phyloP scores from a whole-genome alignment of 148 eudicot genomes.

The Rhododendron vialii region DNA sequence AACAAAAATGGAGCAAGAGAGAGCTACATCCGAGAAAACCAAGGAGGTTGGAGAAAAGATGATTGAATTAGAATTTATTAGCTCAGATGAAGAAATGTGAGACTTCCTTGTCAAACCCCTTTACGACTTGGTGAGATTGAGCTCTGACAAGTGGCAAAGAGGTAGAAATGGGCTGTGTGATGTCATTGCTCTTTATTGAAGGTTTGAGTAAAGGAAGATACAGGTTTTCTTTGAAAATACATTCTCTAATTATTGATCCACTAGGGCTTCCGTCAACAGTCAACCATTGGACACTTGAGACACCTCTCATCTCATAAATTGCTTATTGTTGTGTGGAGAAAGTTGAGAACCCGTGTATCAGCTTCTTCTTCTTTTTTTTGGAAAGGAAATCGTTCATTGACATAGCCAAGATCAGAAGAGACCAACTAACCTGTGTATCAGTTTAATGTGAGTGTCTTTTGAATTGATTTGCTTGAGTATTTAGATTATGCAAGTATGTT shows the following conservation, averaged over 20 bases:
- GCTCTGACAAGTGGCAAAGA: not conserved
- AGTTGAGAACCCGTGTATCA: not conserved
- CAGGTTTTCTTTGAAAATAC: not conserved
- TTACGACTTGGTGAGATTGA: not conserved
- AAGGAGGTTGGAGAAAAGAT: slow-evolving; percentile 47
- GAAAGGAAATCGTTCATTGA: not conserved
- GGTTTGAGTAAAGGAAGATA: not conserved
- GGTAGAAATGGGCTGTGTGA: not conserved
- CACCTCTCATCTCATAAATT: not conserved
- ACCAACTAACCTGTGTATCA: not conserved
- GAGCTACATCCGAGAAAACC: slow-evolving; percentile 31
- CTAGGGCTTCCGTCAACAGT: not conserved
- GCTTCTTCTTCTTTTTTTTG: not conserved
- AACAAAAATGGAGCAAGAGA: slow-evolving; percentile 36
- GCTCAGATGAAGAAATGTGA: slow-evolving; percentile 83
- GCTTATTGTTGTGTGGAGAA: not conserved
- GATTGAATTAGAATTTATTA: slow-evolving; percentile 69
- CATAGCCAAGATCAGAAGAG: not conserved
- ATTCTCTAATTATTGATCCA: not conserved
- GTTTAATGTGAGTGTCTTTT: not conserved
- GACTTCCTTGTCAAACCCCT: not conserved
- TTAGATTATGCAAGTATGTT: not conserved
- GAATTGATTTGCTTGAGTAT: not conserved
- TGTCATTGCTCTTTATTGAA: not conserved
- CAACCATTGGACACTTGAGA: not conserved